Evolutionary conservation across 768 basidiomycete species (phyloP).

Genomic region (Russula sp.): DNA sequence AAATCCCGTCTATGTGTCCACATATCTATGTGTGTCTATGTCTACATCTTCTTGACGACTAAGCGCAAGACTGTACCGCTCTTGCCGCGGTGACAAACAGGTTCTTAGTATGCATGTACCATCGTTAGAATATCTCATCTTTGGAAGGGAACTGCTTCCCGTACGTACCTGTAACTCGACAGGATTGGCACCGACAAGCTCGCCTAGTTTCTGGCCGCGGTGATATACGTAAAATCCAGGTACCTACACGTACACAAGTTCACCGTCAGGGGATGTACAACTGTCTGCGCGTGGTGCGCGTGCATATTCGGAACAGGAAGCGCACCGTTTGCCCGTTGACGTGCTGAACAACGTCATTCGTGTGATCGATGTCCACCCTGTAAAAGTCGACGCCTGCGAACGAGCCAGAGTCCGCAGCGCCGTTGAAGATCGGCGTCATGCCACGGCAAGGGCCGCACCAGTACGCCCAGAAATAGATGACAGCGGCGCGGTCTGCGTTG

Average conservation of each 20-base stretch:
- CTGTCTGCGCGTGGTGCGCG: neutral
- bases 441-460: conserved; percentile 18
- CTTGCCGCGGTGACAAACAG: neutral
- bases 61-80: conserved; percentile 4
- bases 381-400: conserved; percentile 13
- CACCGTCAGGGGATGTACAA: neutral
- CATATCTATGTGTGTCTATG: neutral
- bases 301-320: neutral
- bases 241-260: conserved; percentile 1
- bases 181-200: conserved; percentile 6
- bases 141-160: neutral
- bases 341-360: conserved; percentile 5
- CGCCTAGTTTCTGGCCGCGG: conserved; percentile 6
- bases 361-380: conserved; percentile 16
- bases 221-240: conserved; percentile 18
- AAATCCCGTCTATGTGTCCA: neutral
- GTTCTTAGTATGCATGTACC: neutral
- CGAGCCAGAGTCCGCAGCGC: conserved; percentile 12
- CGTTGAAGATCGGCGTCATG: conserved; percentile 14
- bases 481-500: neutral
- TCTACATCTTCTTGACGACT: neutral
- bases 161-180: conserved; percentile 8
- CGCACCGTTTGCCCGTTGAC: conserved; percentile 12
- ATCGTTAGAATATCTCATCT: neutral
- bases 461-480: conserved; percentile 18